Evolutionary conservation across 164 flowering plant species (phyloP).

Genomic region (Magnolia kwangsiensis): DNA sequence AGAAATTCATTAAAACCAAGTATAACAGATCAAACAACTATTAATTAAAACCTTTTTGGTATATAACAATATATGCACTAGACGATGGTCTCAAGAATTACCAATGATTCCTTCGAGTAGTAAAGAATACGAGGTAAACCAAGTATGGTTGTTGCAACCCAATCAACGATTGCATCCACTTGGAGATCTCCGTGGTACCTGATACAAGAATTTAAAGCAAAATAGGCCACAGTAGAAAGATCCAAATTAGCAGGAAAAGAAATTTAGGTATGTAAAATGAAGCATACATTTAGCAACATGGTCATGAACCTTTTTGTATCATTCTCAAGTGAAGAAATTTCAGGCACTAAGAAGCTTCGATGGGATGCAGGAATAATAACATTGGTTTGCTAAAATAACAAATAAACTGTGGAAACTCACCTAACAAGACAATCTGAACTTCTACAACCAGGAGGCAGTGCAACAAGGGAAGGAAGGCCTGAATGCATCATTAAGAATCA

Average conservation of each 20-base stretch:
- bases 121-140: constrained; percentile 78
- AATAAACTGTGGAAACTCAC: constrained; percentile 34
- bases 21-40: neutral
- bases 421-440: constrained; percentile 62
- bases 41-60: neutral
- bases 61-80: neutral
- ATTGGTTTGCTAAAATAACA: neutral
- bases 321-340: neutral
- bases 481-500: constrained; percentile 13
- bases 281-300: neutral
- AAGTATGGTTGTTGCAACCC: constrained; percentile 75
- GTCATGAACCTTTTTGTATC: no score
- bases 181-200: constrained; percentile 85
- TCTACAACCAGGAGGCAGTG: constrained; percentile 69
- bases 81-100: constrained; percentile 28
- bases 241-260: neutral
- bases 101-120: constrained; percentile 85
- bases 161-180: constrained; percentile 77
- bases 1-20: neutral
- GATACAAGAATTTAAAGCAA: constrained; percentile 3
- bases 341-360: neutral
- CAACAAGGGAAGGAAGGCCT: constrained; percentile 84
- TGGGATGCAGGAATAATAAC: neutral
- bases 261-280: no score
- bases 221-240: neutral